Evolutionary conservation across 1,139 yeast species (phyloP).

Genomic region (Scheffersomyces cryptocercus): DNA sequence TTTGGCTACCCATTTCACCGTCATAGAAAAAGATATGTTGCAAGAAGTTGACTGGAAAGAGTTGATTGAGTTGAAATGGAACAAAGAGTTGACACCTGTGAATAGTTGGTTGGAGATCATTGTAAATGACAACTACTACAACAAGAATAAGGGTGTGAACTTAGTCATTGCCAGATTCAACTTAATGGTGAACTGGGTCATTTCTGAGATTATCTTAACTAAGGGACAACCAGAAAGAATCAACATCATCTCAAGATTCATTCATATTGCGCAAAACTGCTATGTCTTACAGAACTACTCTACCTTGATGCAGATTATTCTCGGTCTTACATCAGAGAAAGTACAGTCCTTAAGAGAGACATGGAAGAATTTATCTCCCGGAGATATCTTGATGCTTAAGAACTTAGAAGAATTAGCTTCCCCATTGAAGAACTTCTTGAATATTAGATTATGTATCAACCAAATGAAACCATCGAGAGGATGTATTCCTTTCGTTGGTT

Average conservation of each 20-base stretch:
- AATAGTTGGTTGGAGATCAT: constrained; percentile 85
- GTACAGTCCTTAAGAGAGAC: constrained; percentile 66
- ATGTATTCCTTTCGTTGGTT: constrained; percentile 86
- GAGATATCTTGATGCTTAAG: constrained; percentile 62
- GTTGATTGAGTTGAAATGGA: constrained; percentile 76
- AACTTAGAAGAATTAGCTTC: constrained; percentile 65
- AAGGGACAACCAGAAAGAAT: constrained; percentile 58
- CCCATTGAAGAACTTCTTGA: constrained; percentile 64
- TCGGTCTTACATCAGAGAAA: constrained; percentile 77
- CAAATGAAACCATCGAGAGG: constrained; percentile 71
- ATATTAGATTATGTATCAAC: constrained; percentile 63
- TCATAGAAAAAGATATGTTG: constrained; percentile 81
- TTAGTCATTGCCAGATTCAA: constrained; percentile 87
- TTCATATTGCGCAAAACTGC: constrained; percentile 81
- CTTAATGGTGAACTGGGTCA: constrained; percentile 88
- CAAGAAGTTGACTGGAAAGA: constrained; percentile 93
- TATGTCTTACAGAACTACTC: constrained; percentile 75
- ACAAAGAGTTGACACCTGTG: constrained; percentile 64
- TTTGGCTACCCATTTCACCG: constrained; percentile 78
- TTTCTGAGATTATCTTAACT: constrained; percentile 81
- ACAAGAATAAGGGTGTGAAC: constrained; percentile 67
- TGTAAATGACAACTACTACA: constrained; percentile 55
- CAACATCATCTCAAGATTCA: constrained; percentile 71
- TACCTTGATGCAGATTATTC: constrained; percentile 80
- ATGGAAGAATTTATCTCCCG: constrained; percentile 65